A percentile compares a stretch with the other conserved stretches of the same genome.
Evolutionary conservation across 1,139 yeast species (phyloP).

Genomic region (Tardiomyces depauwii): DNA sequence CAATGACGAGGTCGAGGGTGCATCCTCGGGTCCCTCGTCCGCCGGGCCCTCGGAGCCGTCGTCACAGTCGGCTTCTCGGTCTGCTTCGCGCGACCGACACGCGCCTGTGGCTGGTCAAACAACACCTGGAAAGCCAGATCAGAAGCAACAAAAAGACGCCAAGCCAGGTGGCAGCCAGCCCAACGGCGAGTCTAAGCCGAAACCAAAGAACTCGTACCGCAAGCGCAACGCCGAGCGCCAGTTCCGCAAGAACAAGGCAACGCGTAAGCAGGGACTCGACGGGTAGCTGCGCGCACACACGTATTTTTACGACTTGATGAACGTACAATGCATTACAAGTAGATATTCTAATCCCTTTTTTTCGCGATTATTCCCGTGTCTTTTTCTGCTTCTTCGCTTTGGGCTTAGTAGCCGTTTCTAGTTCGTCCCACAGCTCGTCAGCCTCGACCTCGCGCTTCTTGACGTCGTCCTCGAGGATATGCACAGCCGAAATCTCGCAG

Average conservation of each 20-base stretch:
- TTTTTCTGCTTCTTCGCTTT: conserved; percentile 21
- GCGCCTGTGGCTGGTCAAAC: background rate
- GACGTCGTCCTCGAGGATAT: conserved; percentile 30
- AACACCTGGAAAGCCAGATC: background rate
- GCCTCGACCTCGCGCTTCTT: conserved; percentile 15
- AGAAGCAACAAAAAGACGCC: too few species aligned
- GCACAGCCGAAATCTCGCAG: conserved; percentile 52
- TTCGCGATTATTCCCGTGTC: conserved; percentile 9
- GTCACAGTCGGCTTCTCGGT: background rate
- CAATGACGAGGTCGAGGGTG: background rate
- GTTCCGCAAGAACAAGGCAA: background rate
- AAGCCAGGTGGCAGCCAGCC: too few species aligned
- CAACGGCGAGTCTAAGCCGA: background rate
- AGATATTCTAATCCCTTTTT: too few species aligned
- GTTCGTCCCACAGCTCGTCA: conserved; percentile 22
- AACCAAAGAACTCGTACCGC: background rate
- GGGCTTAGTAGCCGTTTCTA: conserved; percentile 15
- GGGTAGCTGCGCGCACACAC: too few species aligned
- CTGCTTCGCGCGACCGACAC: background rate
- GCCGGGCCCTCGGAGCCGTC: background rate
- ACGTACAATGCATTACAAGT: too few species aligned
- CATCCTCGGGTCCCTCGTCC: background rate
- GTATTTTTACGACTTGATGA: too few species aligned
- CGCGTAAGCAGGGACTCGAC: background rate
- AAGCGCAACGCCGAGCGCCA: background rate